Conservation (phyloP, 352 stramenopile species). For the Proteromonas lacertae region DNA sequence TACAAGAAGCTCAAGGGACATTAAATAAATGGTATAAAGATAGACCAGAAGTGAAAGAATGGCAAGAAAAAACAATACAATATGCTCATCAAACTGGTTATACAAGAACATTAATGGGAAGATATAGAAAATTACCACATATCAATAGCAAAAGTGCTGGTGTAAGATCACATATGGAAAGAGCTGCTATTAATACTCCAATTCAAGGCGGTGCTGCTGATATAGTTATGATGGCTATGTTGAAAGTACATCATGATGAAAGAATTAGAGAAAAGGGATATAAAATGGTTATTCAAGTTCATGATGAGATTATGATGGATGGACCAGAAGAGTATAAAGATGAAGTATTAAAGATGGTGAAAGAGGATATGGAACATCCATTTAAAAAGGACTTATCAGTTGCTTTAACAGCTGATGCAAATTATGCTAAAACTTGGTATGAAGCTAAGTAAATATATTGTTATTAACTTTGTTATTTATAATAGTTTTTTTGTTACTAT, state of each 20-base stretch:
- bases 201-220: conserved; percentile 88
- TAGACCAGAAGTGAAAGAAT: conserved; percentile 39
- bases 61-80: conserved; percentile 63
- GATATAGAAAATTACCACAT: conserved; percentile 7
- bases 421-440: conserved; percentile 89
- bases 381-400: conserved; percentile 48
- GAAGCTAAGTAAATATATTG: conserved; percentile 68
- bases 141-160: conserved; percentile 13
- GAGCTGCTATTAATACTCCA: conserved; percentile 96
- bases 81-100: conserved; percentile 29
- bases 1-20: conserved; percentile 30
- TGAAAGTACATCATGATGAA: conserved; percentile 65
- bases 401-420: conserved; percentile 55
- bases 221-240: conserved; percentile 96
- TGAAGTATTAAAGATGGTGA: conserved; percentile 28
- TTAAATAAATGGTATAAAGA: conserved; percentile 84
- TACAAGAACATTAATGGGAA: conserved; percentile 76
- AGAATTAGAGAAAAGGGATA: conserved; percentile 64
- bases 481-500: not conserved
- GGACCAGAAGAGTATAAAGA: conserved; percentile 72
- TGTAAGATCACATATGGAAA: conserved; percentile 32
- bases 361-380: conserved; percentile 83
- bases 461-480: conserved; percentile 3
- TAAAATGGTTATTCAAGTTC: conserved; percentile 80
- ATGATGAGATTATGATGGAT: conserved; percentile 97